Base-by-base conservation (phyloP, 768 basidiomycete genomes). In the Suillus ampliporus region DNA sequence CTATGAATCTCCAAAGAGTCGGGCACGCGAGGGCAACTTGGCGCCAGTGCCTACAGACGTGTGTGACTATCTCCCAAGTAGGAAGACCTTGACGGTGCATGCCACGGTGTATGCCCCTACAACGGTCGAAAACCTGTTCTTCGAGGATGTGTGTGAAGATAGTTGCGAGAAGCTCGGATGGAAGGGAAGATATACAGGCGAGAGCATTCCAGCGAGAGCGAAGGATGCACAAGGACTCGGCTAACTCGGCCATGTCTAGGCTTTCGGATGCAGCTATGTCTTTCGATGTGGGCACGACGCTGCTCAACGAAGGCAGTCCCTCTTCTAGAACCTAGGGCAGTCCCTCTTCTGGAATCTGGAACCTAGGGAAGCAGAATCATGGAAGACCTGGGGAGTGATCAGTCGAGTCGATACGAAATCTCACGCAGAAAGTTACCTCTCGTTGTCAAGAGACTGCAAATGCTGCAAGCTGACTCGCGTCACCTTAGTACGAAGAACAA, bases 41-140 rank as follows among this genome's bases (percentile, higher is more conserved):
- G 58, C 88, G 84, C 88, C 88, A 89, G 61, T 81, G 84, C 28
- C 67, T 75, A 71, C 88, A 89, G 15, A 89, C 82, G 66, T 87
- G 88, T 15, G 86, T 87, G 17, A 82, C 84, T 65, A 86, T 74
- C 34, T 86, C 74, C 66, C 65, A 72, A 23, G 43, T 28, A 38
- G 72, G 72, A 51, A 64, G n/a, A n/a, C n/a, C n/a, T n/a, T n/a
- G n/a, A n/a, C n/a, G n/a, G n/a, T n/a, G n/a, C n/a, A n/a, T n/a
- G n/a, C n/a, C n/a, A n/a, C n/a, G n/a, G n/a, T n/a, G n/a, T n/a
- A n/a, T n/a, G n/a, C n/a, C n/a, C n/a, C n/a, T n/a, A n/a, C n/a
- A n/a, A n/a, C n/a, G n/a, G n/a, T 17, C 17, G 15, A 38, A 23
- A 13, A 17, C 37, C 31, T 23, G 19, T 4, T 43, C 41, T 43